Evolutionary conservation across 139 green algal genomes (phyloP).

Genomic region (Closterium sp.): DNA sequence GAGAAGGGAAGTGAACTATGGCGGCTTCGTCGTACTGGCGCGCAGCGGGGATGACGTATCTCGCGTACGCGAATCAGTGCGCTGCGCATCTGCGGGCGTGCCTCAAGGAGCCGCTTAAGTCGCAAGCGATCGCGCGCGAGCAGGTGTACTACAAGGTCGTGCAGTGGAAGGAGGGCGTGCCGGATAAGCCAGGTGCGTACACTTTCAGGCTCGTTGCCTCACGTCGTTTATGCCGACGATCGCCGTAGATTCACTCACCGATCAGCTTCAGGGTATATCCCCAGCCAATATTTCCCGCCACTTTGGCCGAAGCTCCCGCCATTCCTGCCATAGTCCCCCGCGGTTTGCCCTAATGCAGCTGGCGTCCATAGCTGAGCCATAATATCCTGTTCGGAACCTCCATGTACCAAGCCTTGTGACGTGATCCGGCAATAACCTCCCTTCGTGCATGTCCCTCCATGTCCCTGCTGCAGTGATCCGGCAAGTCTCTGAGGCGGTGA

Average conservation of each 20-base stretch:
- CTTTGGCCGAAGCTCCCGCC: too few species aligned
- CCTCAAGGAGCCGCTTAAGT: slow-evolving; percentile 71
- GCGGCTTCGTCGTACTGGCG: slow-evolving; percentile 59
- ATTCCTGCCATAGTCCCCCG: too few species aligned
- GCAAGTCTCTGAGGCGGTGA: not conserved
- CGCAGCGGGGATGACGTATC: slow-evolving; percentile 76
- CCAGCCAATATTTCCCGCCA: not conserved
- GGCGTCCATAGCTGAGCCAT: too few species aligned
- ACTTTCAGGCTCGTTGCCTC: not conserved
- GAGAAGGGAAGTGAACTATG: not conserved
- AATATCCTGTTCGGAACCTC: too few species aligned
- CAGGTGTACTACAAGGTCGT: slow-evolving; percentile 67
- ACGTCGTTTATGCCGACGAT: not conserved
- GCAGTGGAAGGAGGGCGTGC: slow-evolving; percentile 68
- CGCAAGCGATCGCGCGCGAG: slow-evolving; percentile 62
- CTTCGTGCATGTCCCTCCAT: too few species aligned
- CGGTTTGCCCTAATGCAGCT: too few species aligned
- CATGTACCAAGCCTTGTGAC: too few species aligned
- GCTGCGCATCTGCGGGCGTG: slow-evolving; percentile 69
- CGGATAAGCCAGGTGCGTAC: slow-evolving; percentile 41
- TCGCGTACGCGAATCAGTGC: slow-evolving; percentile 73
- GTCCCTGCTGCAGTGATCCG: not conserved
- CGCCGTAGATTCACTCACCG: not conserved
- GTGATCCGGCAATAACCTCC: too few species aligned
- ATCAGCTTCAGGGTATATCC: not conserved